Evolutionary conservation across 163 green algal genomes (phyloP).

Genomic region (Chloromonas sp.): DNA sequence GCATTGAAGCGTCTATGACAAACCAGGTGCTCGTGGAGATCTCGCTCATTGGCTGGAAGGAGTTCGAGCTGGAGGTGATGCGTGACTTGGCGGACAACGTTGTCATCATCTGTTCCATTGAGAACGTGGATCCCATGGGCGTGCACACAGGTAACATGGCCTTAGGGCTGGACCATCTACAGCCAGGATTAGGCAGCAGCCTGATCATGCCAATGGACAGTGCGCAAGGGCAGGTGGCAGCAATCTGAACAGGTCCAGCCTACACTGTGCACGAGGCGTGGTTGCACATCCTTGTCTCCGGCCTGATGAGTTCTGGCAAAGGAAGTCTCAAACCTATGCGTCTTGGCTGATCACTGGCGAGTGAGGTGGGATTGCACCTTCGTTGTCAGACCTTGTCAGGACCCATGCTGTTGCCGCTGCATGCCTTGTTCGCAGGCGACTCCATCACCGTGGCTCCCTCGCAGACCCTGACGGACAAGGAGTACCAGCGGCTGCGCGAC

Average conservation of each 20-base stretch:
- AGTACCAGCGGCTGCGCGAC: conserved; percentile 93
- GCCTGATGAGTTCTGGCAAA: no score
- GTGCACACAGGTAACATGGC: conserved; percentile 85
- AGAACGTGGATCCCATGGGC: conserved; percentile 99
- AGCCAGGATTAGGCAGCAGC: no score
- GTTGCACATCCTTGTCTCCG: no score
- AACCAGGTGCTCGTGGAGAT: conserved; percentile 96
- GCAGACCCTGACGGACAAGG: conserved; percentile 79
- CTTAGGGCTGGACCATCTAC: conserved; percentile 1
- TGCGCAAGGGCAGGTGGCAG: no score
- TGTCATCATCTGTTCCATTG: conserved; percentile 99
- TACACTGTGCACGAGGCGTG: background rate
- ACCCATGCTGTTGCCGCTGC: no score
- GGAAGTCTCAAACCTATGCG: no score
- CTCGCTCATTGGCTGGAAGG: conserved; percentile 97
- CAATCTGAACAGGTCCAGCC: background rate
- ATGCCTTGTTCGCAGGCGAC: conserved; percentile 34
- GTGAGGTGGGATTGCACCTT: no score
- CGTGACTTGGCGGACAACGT: conserved; percentile 96
- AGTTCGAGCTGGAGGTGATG: conserved; percentile 99
- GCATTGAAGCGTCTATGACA: conserved; percentile 86
- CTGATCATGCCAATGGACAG: no score
- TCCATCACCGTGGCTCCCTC: conserved; percentile 59
- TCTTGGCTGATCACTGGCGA: no score
- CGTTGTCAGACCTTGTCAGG: no score